Base-by-base conservation (phyloP, 2,329 filamentous ascomycete species). In the Colletotrichum cuscutae region DNA sequence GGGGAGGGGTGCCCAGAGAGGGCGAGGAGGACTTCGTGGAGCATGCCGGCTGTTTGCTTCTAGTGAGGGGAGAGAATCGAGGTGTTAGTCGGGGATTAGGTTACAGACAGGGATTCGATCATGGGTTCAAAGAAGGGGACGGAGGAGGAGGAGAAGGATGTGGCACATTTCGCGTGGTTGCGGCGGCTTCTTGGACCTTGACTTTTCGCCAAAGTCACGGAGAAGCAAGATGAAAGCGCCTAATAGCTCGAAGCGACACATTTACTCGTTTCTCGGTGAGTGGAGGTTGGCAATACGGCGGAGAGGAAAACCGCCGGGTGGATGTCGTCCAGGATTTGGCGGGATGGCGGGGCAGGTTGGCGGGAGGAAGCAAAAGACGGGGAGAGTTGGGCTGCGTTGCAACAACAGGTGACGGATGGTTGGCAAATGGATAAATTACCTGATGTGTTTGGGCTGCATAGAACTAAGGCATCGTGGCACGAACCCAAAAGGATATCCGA, bases 1-100 rank as follows among this genome's bases (percentile, higher is more conserved):
- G 95, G 93, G 76, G 96, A 98, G 76, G 94, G 93, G 84, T 98
- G 94, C 77, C 97, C 96, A 79, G 95, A 97, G 83, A 98, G 92
- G 82, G 95, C 96, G 83, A 99, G 92, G 83, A 98, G 91, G 86
- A 99, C 95, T 88, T 99, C 97, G 90, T 98, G 97, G 82, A 99
- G 94, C 97, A 99, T 99, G 77, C 30, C 28, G 60, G 77, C 37
- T 77, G 76, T 66, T 61, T 56, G 30, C 24, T 60, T 63, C 64
- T 59, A 5, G 8, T 12, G 37, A 52, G 28, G 32, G 46, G 15
- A 52, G 7, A 32, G 63, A 32, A 15, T 28, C 19, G 30, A 32
- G 28, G 24, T 37, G 57, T 74, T 66, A 74, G 73, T 46, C 22
- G 9, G 42, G 24, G 26, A 19, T 15, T 46, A 35, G 12, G 13